Conservation (phyloP, 2,329 filamentous ascomycete genomes). For the Leptographium galeiforme region DNA sequence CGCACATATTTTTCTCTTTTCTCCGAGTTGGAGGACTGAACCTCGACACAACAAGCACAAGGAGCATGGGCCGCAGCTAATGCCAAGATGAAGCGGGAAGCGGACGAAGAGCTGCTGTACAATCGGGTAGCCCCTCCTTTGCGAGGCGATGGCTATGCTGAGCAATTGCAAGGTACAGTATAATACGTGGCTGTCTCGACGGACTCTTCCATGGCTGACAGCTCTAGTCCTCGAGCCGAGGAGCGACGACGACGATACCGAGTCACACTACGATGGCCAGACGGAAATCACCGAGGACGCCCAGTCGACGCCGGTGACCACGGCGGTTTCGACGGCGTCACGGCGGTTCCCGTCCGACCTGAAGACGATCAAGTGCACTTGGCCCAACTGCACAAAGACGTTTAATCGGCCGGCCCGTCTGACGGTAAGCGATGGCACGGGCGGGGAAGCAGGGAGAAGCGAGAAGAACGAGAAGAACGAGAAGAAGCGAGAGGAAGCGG, state of each 20-base stretch:
- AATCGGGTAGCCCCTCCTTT: neutral
- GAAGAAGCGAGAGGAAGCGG: neutral
- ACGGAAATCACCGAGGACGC: neutral
- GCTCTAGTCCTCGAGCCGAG: neutral
- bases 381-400: slow-evolving; percentile 60
- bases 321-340: slow-evolving; percentile 5
- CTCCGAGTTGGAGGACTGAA: neutral
- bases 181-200: neutral
- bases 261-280: neutral
- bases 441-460: too few relatives aligned
- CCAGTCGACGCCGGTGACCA: slow-evolving; percentile 8
- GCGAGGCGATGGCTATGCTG: neutral
- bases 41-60: neutral
- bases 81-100: slow-evolving; percentile 10
- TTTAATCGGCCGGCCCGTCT: slow-evolving; percentile 81
- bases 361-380: slow-evolving; percentile 67
- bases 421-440: too few relatives aligned
- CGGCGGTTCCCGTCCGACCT: slow-evolving; percentile 49
- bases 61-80: too few relatives aligned
- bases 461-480: too few relatives aligned
- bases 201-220: neutral
- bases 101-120: slow-evolving; percentile 4
- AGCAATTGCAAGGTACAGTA: neutral
- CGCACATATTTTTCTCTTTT: neutral
- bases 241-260: neutral